Evolutionary conservation across 768 basidiomycete genomes (phyloP).

Genomic region (Fomitopsis pulvina): DNA sequence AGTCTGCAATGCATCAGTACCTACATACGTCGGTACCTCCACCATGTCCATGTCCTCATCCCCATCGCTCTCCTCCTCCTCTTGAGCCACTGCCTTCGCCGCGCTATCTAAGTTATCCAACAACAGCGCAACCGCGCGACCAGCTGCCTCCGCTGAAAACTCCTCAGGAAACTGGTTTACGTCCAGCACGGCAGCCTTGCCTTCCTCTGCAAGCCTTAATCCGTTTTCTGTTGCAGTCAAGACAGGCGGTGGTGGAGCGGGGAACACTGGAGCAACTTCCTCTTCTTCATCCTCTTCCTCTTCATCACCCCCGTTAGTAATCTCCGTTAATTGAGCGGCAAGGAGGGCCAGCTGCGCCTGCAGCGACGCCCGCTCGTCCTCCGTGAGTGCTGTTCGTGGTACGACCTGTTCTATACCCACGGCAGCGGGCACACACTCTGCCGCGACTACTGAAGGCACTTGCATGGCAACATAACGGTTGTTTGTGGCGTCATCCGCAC

Average conservation of each 20-base stretch:
- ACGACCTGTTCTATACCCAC: slow-evolving; percentile 5
- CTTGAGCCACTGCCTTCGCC: neutral
- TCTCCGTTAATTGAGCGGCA: slow-evolving; percentile 65
- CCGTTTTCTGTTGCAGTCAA: slow-evolving; percentile 8
- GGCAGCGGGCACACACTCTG: slow-evolving; percentile 11
- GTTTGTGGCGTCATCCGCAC: neutral
- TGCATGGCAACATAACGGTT: neutral
- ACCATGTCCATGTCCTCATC: slow-evolving; percentile 27
- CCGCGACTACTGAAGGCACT: slow-evolving; percentile 8
- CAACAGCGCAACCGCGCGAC: neutral
- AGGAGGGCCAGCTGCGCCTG: slow-evolving; percentile 70
- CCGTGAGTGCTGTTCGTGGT: slow-evolving; percentile 23
- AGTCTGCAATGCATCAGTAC: slow-evolving; percentile 4
- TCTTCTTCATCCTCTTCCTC: slow-evolving; percentile 16
- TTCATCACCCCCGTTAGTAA: slow-evolving; percentile 36
- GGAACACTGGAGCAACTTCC: neutral
- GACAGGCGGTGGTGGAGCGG: neutral
- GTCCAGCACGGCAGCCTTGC: neutral
- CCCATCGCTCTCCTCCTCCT: slow-evolving; percentile 16
- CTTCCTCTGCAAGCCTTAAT: slow-evolving; percentile 5
- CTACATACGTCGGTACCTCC: slow-evolving; percentile 10
- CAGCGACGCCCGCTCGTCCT: slow-evolving; percentile 53
- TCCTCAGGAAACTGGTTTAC: neutral
- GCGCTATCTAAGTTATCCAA: slow-evolving; percentile 10
- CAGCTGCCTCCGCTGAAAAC: neutral